These are phyloP conservation scores for Lenwebbia sp. DNA, from an alignment of 345 rosid species.

Conservation along the genomic window DNA sequence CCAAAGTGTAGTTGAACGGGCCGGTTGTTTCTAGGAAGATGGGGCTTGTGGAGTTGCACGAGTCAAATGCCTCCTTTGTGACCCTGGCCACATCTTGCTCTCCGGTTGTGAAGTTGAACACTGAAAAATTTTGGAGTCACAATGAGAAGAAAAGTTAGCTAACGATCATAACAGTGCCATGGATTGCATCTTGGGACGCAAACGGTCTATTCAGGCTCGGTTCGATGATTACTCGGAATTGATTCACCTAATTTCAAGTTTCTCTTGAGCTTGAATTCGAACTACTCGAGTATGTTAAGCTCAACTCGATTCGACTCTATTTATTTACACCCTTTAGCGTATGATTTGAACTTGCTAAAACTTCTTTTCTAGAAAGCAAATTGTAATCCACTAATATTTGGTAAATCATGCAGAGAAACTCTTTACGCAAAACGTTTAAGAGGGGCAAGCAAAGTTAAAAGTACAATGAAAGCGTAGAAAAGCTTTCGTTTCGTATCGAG, in stretches of 20 bases:
- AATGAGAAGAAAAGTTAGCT: not conserved
- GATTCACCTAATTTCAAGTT: not conserved
- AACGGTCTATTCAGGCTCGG: not conserved
- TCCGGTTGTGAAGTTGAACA: constrained; percentile 27
- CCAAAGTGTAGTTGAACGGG: constrained; percentile 22
- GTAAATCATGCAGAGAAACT: not conserved
- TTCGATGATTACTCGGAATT: not conserved
- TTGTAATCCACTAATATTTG: not conserved
- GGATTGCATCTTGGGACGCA: not conserved
- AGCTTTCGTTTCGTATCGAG: no score
- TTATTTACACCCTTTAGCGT: rapidly evolving
- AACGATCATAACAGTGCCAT: not conserved
- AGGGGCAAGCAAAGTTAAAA: not conserved
- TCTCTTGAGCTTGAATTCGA: not conserved
- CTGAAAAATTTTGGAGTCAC: constrained; percentile 3
- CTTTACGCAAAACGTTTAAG: not conserved
- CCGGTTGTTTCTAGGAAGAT: constrained; percentile 11
- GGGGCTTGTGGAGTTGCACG: constrained; percentile 25
- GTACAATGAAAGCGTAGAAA: not conserved
- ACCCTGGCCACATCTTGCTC: constrained; percentile 39
- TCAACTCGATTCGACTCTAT: not conserved
- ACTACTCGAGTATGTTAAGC: not conserved
- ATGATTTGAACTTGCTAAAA: not conserved
- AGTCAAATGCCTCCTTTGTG: constrained; percentile 13
- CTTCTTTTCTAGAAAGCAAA: not conserved